phyloP scores from a whole-genome alignment of 768 basidiomycete species.

The Panaeolus cyanescens region DNA sequence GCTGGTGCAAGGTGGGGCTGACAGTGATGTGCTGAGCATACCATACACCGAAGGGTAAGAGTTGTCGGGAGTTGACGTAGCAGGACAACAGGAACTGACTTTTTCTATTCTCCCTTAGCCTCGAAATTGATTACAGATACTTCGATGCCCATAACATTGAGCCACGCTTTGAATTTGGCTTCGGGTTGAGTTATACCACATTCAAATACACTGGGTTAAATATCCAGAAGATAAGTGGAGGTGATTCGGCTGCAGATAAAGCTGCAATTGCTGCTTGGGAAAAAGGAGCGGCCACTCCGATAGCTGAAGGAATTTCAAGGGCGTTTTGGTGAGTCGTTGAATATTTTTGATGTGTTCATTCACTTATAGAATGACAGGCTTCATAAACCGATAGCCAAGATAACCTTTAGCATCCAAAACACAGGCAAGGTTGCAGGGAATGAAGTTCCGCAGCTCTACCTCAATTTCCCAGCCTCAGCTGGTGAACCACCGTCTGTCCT shows the following conservation, averaged over 20 bases:
- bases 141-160: constrained; percentile 72
- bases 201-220: constrained; percentile 71
- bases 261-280: constrained; percentile 53
- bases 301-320: constrained; percentile 57
- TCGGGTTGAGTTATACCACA: constrained; percentile 82
- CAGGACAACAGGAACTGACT: background rate
- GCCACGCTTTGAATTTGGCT: constrained; percentile 89
- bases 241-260: constrained; percentile 38
- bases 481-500: constrained; percentile 74
- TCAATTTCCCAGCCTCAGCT: constrained; percentile 63
- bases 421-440: constrained; percentile 61
- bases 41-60: constrained; percentile 65
- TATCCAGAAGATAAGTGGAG: constrained; percentile 40
- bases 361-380: constrained; percentile 46
- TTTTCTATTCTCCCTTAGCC: constrained; percentile 25
- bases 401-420: constrained; percentile 69
- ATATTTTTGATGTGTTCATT: background rate
- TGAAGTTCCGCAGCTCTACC: constrained; percentile 81
- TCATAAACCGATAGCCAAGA: constrained; percentile 62
- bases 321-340: constrained; percentile 53
- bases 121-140: constrained; percentile 73
- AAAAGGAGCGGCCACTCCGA: constrained; percentile 54
- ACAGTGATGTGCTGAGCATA: constrained; percentile 45
- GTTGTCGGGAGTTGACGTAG: no score
- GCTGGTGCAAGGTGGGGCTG: constrained; percentile 37